Conservation (phyloP, 169 alveolate genomes). For the Babesia divergens region DNA sequence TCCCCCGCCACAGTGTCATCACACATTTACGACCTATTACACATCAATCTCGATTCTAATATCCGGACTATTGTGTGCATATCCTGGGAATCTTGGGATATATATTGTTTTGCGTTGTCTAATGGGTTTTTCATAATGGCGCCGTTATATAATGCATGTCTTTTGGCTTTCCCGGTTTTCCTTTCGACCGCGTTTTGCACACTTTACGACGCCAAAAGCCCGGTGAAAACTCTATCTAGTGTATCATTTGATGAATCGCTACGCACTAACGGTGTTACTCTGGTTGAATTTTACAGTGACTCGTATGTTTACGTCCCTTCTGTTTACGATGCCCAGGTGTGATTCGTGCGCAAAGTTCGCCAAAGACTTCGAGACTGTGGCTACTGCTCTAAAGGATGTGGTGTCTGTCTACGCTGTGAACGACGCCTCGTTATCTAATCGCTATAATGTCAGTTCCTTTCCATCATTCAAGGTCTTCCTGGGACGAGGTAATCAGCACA, state of each 20-base stretch:
- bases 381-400: conserved; percentile 73
- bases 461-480: conserved; percentile 87
- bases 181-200: not conserved
- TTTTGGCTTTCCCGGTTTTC: conserved; percentile 1
- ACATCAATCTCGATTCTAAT: too few species aligned
- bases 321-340: conserved; percentile 57
- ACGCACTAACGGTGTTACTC: conserved; percentile 22
- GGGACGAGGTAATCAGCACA: conserved; percentile 44
- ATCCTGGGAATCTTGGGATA: too few species aligned
- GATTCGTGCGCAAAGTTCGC: conserved; percentile 63
- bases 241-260: not conserved
- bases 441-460: conserved; percentile 79
- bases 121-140: not conserved
- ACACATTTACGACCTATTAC: too few species aligned
- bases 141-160: not conserved
- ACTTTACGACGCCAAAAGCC: conserved; percentile 1
- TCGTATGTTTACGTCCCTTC: conserved; percentile 32
- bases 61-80: too few species aligned
- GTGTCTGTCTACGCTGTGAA: conserved; percentile 74
- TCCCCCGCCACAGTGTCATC: not conserved
- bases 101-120: not conserved
- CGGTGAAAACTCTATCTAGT: not conserved
- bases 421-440: conserved; percentile 67
- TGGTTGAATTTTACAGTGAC: conserved; percentile 60
- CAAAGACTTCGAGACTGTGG: conserved; percentile 61